A percentile compares a stretch with the other conserved stretches of the same genome.
phyloP scores from a whole-genome alignment of 768 basidiomycete species.

The Thelephora ganbajun region DNA sequence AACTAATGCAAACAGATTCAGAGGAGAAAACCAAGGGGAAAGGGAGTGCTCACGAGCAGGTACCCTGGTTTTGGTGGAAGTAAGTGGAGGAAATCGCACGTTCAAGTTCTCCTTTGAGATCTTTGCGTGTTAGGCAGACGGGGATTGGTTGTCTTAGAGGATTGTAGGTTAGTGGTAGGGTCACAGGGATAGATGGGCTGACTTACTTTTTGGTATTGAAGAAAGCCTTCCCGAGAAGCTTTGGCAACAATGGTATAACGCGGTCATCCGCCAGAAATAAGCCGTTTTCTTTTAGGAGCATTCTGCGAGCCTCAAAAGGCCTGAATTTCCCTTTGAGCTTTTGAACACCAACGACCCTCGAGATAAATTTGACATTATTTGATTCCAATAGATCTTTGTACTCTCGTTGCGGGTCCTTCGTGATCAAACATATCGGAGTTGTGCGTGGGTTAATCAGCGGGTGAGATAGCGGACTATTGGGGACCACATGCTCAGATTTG shows the following conservation, averaged over 20 bases:
- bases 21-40: neutral
- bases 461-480: slow-evolving; percentile 55
- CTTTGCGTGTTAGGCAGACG: slow-evolving; percentile 76
- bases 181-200: slow-evolving; percentile 1
- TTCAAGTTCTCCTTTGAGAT: slow-evolving; percentile 86
- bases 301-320: slow-evolving; percentile 67
- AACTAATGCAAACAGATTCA: slow-evolving; percentile 27
- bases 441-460: slow-evolving; percentile 75
- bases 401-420: slow-evolving; percentile 89
- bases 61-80: slow-evolving; percentile 90
- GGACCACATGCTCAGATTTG: neutral
- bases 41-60: slow-evolving; percentile 59
- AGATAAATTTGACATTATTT: slow-evolving; percentile 78
- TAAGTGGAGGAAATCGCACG: slow-evolving; percentile 89
- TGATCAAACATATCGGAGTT: slow-evolving; percentile 76
- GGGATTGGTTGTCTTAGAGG: slow-evolving; percentile 79
- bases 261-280: slow-evolving; percentile 91
- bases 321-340: slow-evolving; percentile 94
- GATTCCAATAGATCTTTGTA: slow-evolving; percentile 87
- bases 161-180: slow-evolving; percentile 2
- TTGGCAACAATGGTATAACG: slow-evolving; percentile 75
- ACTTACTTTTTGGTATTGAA: slow-evolving; percentile 92
- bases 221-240: slow-evolving; percentile 78
- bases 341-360: slow-evolving; percentile 76
- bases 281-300: slow-evolving; percentile 78